Evolutionary conservation across 768 basidiomycete species (phyloP), one percentile per base, ranked within the genome.

Genomic region (Trametes maxima): DNA sequence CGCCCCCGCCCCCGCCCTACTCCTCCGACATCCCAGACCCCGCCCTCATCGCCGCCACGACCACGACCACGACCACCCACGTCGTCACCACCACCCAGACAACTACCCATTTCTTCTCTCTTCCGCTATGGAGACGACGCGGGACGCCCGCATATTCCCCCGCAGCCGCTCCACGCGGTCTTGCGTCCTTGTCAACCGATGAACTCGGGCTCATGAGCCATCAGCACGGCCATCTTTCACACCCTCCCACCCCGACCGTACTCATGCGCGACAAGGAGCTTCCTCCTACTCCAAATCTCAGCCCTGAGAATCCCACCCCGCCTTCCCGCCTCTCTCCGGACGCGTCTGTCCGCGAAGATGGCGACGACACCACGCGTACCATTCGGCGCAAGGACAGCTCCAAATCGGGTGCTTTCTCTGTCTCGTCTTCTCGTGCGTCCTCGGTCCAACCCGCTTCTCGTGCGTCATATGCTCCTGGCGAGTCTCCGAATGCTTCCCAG

Each of bases 41-140:
- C 24, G 68, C 81, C 36, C 68, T 80, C 25, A 63, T 65, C 50
- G 68, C 62, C 48, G 80, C 79, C 68, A 80, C 76, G 39, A 69
- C 69, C n/a, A 80, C 80, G 25, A 81, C 80, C 51, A 82, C 80
- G 25, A 80, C 77, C 28, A 82, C 80, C 40, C 74, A 79, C n/a
- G 77, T 79, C 10, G 78, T 79, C 8, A 80, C 82, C 22, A 79
- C 82, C n/a, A 79, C 80, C 13, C 76, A 77, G 52, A 79, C 80
- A 13, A 76, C 82, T 13, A 80, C 84, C 22, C 85, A 85, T 72
- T 85, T 89, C 74, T 85, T 90, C 72, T 85, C 88, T 22, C 73
- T 87, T 24, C 85, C 87, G 16, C 77, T 80, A 62, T 88, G 87
- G 87, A 82, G 78, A 68, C 86, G 82, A 66, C 85, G 82, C 61